Base-by-base conservation (phyloP, 2,329 filamentous ascomycete genomes). In the Colletotrichum scovillei region DNA sequence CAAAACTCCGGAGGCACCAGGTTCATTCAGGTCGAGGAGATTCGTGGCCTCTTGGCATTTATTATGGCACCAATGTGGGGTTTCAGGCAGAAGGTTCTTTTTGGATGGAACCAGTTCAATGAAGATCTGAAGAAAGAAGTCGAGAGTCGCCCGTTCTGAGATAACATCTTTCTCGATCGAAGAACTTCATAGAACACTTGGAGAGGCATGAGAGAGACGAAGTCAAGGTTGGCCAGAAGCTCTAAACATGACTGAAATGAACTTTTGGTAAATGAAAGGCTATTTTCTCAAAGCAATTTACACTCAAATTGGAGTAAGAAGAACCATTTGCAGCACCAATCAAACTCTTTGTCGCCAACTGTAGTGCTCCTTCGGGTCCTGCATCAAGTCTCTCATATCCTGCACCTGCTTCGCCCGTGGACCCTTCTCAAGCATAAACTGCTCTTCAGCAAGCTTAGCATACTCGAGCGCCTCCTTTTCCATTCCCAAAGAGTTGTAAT, bases 401-500 rank as follows among this genome's bases (percentile, higher is more conserved):
- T 12, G 19, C 0, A 66, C 63, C 11, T 63, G 66, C 22, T 56
- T 65, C 22, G 58, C 66, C 12, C 28, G 9, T 2, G 69, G 69
- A 1, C 74, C 74, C 52, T 53, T 66, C 55, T 75, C 74, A n/a
- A 75, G 22, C 56, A 84, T 65, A 11, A 82, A 80, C 30, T 76
- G 74, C 74, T 86, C 83, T 30, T 85, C 67, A 3, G 83, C 84
- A 56, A 84, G 70, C 4, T 76, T 74, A 9, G 83, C 84, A 70
- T 84, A 82, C 75, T 80, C 80, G n/a, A 79, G 78, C 8, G 84
- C 83, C 32, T 77, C 73, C 80, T 81, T 82, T 24, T 80, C 77
- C 66, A 84, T 81, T 26, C 84, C 84, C 3, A 77, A 77, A 1
- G 80, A 80, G 74, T 82, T 86, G 72, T 80, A 82, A 75, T 84